A percentile compares a stretch with the other conserved stretches of the same genome.
These are phyloP conservation scores for Pestalotiopsis sp. DNA, from an alignment of 2,329 filamentous ascomycete species.

Conservation along the genomic window DNA sequence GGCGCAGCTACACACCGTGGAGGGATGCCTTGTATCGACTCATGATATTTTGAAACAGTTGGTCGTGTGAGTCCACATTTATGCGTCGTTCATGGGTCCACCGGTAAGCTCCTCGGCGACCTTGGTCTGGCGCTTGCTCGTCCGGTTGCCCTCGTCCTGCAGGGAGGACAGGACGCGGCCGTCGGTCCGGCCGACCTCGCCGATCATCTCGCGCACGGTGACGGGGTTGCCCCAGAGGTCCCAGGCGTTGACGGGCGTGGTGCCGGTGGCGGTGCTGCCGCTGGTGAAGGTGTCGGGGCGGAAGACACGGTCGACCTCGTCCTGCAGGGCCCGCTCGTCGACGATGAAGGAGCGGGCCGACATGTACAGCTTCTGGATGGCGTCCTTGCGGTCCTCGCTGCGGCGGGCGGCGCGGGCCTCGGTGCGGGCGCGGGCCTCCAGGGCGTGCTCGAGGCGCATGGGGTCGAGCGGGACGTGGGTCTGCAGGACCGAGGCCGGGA, in stretches of 20 bases:
- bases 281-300: conserved; percentile 58
- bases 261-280: conserved; percentile 33
- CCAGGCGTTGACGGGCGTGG: conserved; percentile 51
- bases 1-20: too few species aligned
- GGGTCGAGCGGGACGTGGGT: conserved; percentile 63
- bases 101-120: conserved; percentile 63
- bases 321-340: conserved; percentile 74
- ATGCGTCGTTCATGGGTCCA: conserved; percentile 52
- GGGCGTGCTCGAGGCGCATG: conserved; percentile 56
- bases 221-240: conserved; percentile 47
- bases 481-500: conserved; percentile 55
- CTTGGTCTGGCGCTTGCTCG: conserved; percentile 53
- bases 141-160: conserved; percentile 43
- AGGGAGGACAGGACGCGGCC: conserved; percentile 26
- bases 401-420: conserved; percentile 49
- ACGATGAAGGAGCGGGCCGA: conserved; percentile 87
- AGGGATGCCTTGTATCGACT: not conserved
- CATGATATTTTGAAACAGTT: not conserved
- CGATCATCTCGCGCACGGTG: conserved; percentile 47
- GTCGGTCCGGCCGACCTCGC: conserved; percentile 31
- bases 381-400: conserved; percentile 64
- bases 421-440: conserved; percentile 41
- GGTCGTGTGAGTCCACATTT: not conserved
- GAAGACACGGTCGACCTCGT: conserved; percentile 76
- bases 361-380: conserved; percentile 86